Evolutionary conservation across 2,329 filamentous ascomycete species (phyloP).

Genomic region (Claviceps sorghi): DNA sequence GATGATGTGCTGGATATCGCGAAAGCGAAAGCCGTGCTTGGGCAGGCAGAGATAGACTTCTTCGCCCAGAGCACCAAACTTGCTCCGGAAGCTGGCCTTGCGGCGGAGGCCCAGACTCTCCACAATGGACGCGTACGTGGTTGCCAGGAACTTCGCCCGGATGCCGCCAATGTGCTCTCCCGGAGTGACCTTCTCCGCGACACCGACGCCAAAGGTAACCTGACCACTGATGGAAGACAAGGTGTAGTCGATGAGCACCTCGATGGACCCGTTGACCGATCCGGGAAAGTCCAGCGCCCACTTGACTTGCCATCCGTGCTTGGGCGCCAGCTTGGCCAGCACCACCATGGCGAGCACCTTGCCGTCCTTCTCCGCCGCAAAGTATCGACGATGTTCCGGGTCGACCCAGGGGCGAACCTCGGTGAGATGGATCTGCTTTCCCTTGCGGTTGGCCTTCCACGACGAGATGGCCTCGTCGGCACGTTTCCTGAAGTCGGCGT

Average conservation of each 20-base stretch:
- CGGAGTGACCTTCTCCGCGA: conserved; percentile 56
- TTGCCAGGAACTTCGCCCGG: conserved; percentile 65
- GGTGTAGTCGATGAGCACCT: conserved; percentile 62
- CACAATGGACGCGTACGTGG: conserved; percentile 69
- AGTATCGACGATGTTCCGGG: conserved; percentile 68
- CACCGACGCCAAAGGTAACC: conserved; percentile 81
- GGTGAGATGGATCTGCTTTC: conserved; percentile 75
- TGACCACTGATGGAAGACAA: conserved; percentile 36
- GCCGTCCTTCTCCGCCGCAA: conserved; percentile 63
- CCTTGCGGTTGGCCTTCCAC: conserved; percentile 70
- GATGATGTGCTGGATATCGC: conserved; percentile 71
- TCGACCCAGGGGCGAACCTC: conserved; percentile 85
- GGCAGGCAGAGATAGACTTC: conserved; percentile 85
- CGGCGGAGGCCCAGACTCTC: conserved; percentile 68
- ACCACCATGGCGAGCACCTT: conserved; percentile 66
- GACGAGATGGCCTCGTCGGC: conserved; percentile 60
- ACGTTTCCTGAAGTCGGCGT: conserved; percentile 53
- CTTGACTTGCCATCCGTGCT: conserved; percentile 86
- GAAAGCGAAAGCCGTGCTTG: conserved; percentile 66
- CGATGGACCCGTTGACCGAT: conserved; percentile 74
- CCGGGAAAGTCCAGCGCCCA: conserved; percentile 89
- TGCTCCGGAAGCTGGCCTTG: conserved; percentile 82
- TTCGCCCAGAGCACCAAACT: conserved; percentile 74
- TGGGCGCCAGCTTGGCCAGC: conserved; percentile 64
- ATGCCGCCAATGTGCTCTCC: conserved; percentile 72